Percentiles rank a stretch among this genome's conserved stretches.
These are phyloP conservation scores for Naegleria lovaniensis DNA, from an alignment of 208 protist species.

Conservation along the genomic window DNA sequence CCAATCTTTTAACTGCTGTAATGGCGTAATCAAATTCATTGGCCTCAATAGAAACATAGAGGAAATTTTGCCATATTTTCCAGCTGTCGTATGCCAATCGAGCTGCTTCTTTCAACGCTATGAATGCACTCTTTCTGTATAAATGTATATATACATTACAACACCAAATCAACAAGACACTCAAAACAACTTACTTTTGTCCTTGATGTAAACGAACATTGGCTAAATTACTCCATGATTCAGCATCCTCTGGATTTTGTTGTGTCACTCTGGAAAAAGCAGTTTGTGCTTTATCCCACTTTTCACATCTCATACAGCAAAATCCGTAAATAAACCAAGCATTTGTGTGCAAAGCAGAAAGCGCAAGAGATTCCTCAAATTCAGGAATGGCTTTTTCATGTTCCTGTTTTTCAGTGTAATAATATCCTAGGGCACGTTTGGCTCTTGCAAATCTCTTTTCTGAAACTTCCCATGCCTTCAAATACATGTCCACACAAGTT, in stretches of 20 bases:
- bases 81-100: neutral
- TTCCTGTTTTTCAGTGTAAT: slow-evolving; percentile 69
- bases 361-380: slow-evolving; percentile 70
- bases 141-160: too few species aligned
- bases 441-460: slow-evolving; percentile 66
- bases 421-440: slow-evolving; percentile 69
- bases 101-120: neutral
- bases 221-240: slow-evolving; percentile 78
- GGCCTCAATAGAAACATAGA: neutral
- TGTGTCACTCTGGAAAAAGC: slow-evolving; percentile 78
- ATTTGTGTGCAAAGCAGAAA: slow-evolving; percentile 76
- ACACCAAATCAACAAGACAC: too few species aligned
- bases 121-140: neutral
- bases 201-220: neutral
- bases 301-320: slow-evolving; percentile 59
- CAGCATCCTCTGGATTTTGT: slow-evolving; percentile 72
- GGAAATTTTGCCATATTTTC: slow-evolving; percentile 14
- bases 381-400: slow-evolving; percentile 72
- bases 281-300: slow-evolving; percentile 62
- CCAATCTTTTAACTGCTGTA: neutral
- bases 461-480: slow-evolving; percentile 78
- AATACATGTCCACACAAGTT: slow-evolving; percentile 48
- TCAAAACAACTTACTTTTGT: neutral
- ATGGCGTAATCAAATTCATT: neutral
- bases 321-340: slow-evolving; percentile 82